Base-by-base conservation (phyloP, 169 alveolate genomes). In the Eimeria tenella region DNA sequence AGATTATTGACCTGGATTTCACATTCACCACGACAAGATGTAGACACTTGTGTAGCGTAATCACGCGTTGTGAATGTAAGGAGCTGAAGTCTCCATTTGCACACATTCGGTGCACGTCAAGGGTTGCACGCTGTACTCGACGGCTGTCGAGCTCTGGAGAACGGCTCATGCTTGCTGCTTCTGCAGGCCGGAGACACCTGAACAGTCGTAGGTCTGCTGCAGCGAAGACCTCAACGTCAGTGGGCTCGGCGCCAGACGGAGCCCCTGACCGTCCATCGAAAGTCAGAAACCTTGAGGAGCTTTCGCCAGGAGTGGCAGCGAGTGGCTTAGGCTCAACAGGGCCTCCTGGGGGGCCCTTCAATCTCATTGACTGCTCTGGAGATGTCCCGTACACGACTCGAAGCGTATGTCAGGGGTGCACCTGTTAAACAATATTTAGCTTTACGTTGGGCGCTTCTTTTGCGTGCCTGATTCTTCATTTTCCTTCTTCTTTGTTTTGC, bases 141-240 rank as follows among this genome's bases (percentile, higher is more conserved):
- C 42, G 42, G 42, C 42, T 31, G 42, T 31, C 42, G 42, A 31
- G 42, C 42, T 31, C 42, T 31, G 42, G 42, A 31, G 42, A 31
- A 31, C 42, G 42, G 42, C 42, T 31, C 42, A 31, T 31, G 42
- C 42, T 31, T 73, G 82, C 58, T 73, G 50, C 52, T 55, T n/a
- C 56, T 49, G 49, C 90, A 82, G 90, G 90, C n/a, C 90, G 90
- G 55, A 42, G 90, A 55, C 90, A 56, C 60, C 90, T 82, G 90
- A 82, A 58, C 75, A 82, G 74, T 56, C 50, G 90, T 3, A 53
- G 90, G 55, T 71, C 90, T 53, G 90, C 90, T 82, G 90, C 90
- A 23, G 74, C 23, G 56, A 82, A 82, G 74, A 42, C 74, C n/a
- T 10, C 74, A 19, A 21, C 42, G 90, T 53, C 49, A 15, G 5